phyloP scores from a whole-genome alignment of 768 basidiomycete genomes.

The Pleurotus giganteus region DNA sequence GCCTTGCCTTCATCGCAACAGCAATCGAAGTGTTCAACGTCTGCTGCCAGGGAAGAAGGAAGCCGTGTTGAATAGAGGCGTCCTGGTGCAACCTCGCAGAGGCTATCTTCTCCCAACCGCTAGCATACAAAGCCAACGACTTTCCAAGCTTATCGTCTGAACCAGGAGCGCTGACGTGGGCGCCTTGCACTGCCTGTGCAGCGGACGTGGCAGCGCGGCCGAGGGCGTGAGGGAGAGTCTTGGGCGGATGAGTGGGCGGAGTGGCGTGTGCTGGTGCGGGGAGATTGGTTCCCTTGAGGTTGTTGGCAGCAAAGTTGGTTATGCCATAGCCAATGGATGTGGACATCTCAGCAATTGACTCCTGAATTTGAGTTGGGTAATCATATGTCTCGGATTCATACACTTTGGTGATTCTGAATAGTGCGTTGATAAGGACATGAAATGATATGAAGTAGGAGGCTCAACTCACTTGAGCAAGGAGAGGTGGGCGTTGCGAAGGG shows the following conservation, averaged over 20 bases:
- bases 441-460: background rate
- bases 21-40: conserved; percentile 81
- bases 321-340: conserved; percentile 70
- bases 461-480: conserved; percentile 67
- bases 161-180: conserved; percentile 39
- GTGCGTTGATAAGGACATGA: background rate
- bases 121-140: conserved; percentile 75
- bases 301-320: conserved; percentile 82
- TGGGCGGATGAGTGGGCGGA: conserved; percentile 67
- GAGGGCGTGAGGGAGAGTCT: conserved; percentile 96
- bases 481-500: conserved; percentile 76
- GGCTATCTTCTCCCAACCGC: conserved; percentile 81
- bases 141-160: conserved; percentile 69
- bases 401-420: conserved; percentile 74
- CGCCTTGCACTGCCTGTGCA: conserved; percentile 41
- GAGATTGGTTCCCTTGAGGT: conserved; percentile 86
- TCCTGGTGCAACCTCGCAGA: conserved; percentile 82
- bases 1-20: conserved; percentile 90
- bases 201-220: conserved; percentile 74
- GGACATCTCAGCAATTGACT: conserved; percentile 71
- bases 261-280: conserved; percentile 68
- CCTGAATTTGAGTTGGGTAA: conserved; percentile 88
- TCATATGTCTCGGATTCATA: conserved; percentile 88
- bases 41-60: conserved; percentile 83
- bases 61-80: conserved; percentile 58